phyloP scores from a whole-genome alignment of 179 eudicot species.

The Sideroxylon spinosum region DNA sequence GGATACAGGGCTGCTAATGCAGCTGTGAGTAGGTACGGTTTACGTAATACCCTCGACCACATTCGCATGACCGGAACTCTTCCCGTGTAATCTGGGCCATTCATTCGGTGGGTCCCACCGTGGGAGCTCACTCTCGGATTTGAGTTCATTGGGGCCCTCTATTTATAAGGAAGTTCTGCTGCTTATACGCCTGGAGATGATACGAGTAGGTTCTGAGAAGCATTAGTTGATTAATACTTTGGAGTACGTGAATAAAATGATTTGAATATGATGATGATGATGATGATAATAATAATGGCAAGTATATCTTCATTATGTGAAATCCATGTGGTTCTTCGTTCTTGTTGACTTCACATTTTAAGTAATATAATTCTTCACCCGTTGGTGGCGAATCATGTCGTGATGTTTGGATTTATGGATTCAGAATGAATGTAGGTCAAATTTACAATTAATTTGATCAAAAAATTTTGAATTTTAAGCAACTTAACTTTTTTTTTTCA shows the following conservation, averaged over 20 bases:
- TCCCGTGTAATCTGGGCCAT: conserved; percentile 40
- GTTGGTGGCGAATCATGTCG: too few relatives aligned
- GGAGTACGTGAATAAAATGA: conserved; percentile 13
- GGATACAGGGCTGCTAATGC: conserved; percentile 88
- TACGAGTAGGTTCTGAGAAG: conserved; percentile 11
- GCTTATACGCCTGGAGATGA: background rate
- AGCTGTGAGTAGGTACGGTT: conserved; percentile 81
- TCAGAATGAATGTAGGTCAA: too few relatives aligned
- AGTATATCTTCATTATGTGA: background rate
- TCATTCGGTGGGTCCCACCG: too few relatives aligned
- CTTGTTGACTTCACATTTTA: too few relatives aligned
- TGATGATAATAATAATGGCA: background rate
- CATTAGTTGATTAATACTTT: conserved; percentile 17
- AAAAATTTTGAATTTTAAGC: too few relatives aligned
- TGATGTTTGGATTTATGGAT: too few relatives aligned
- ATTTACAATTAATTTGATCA: too few relatives aligned
- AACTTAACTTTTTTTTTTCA: too few relatives aligned
- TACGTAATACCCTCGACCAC: conserved; percentile 76
- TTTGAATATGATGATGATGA: too few relatives aligned
- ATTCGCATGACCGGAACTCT: conserved; percentile 72
- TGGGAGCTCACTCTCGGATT: too few relatives aligned
- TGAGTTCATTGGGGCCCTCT: background rate
- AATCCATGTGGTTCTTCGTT: too few relatives aligned
- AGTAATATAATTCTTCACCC: too few relatives aligned
- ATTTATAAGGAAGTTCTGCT: background rate